Conservation (phyloP, 2,329 filamentous ascomycete species). For the Boeremia exigua region DNA sequence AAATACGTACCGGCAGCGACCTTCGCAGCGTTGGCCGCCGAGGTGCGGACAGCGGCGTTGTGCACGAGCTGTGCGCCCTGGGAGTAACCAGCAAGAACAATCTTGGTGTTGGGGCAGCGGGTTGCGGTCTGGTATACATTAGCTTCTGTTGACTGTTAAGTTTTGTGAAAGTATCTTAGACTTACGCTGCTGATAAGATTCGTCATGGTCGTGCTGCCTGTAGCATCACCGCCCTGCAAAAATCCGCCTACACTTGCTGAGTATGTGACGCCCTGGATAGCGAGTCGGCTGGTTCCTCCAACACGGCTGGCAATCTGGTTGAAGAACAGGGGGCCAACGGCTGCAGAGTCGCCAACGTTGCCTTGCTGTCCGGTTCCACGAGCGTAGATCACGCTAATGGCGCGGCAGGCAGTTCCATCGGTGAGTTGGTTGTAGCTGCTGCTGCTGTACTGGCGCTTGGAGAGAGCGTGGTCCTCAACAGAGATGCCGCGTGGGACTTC, state of each 20-base stretch:
- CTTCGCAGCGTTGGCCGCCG: slow-evolving; percentile 20
- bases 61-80: slow-evolving; percentile 52
- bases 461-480: slow-evolving; percentile 17
- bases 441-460: slow-evolving; percentile 26
- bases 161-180: neutral
- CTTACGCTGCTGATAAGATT: slow-evolving; percentile 41
- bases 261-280: slow-evolving; percentile 62
- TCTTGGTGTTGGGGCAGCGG: slow-evolving; percentile 29
- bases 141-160: neutral
- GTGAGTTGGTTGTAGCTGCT: slow-evolving; percentile 33
- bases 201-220: slow-evolving; percentile 53
- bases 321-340: slow-evolving; percentile 56
- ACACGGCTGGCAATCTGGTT: slow-evolving; percentile 50
- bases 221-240: slow-evolving; percentile 52
- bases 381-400: slow-evolving; percentile 61
- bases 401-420: slow-evolving; percentile 45
- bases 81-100: slow-evolving; percentile 30
- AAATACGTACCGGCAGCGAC: slow-evolving; percentile 23
- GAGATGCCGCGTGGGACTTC: slow-evolving; percentile 15
- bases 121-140: slow-evolving; percentile 12
- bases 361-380: slow-evolving; percentile 60
- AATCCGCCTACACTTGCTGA: slow-evolving; percentile 53
- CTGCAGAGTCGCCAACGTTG: slow-evolving; percentile 57
- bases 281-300: slow-evolving; percentile 51
- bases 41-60: slow-evolving; percentile 45